Conservation (phyloP, 768 basidiomycete genomes). For the Rhodosporidiobolus odoratus region DNA sequence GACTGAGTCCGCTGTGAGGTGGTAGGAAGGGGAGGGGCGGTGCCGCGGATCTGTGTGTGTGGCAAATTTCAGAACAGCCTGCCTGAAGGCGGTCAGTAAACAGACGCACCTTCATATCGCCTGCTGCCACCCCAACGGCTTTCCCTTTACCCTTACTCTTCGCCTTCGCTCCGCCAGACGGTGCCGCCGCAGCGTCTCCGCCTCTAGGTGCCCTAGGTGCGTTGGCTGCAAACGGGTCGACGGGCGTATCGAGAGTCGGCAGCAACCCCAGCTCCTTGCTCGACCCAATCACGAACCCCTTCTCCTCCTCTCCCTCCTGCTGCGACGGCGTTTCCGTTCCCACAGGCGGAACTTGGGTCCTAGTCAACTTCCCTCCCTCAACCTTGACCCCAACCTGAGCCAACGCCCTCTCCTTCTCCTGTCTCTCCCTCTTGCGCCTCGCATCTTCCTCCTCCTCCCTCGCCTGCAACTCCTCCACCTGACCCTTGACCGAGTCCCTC, state of each 20-base stretch:
- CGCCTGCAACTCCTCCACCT: conserved; percentile 14
- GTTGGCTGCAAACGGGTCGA: conserved; percentile 22
- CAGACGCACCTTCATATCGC: conserved; percentile 1
- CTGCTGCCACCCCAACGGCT: not conserved
- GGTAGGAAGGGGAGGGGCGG: conserved; percentile 10
- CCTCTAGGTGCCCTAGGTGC: conserved; percentile 13
- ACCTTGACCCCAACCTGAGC: not conserved
- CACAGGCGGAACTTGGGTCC: not conserved
- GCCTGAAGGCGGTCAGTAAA: not conserved
- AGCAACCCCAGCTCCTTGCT: not conserved
- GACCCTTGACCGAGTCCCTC: conserved; percentile 17
- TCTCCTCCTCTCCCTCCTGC: not conserved
- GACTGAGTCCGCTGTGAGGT: not conserved
- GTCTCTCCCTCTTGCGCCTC: not conserved
- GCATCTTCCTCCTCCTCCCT: conserved; percentile 19
- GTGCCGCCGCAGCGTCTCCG: too few relatives aligned
- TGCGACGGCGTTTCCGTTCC: not conserved
- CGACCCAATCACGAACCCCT: not conserved
- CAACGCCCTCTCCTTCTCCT: conserved; percentile 5
- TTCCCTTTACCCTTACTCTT: not conserved
- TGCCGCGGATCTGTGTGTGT: not conserved
- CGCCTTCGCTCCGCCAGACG: not conserved
- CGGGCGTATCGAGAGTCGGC: not conserved
- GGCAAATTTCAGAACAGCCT: not conserved
- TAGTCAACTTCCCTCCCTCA: not conserved